A percentile compares a stretch with the other conserved stretches of the same genome.
phyloP scores from a whole-genome alignment of 371 early-diverging fungal species.

The Capniomyces stellatus region DNA sequence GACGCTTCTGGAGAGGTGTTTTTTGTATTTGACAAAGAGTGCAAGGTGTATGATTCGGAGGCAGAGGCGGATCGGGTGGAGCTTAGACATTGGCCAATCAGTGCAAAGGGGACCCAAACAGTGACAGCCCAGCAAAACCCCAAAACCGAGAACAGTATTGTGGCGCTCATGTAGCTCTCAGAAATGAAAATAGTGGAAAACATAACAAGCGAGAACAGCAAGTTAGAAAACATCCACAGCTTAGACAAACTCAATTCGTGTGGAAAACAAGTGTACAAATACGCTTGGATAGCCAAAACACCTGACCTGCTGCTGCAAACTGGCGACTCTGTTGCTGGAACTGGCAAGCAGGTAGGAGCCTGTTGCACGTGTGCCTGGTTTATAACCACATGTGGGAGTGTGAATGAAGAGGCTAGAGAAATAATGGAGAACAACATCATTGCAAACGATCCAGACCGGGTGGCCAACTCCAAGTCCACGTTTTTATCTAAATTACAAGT shows the following conservation, averaged over 20 bases:
- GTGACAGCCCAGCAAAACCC: conserved; percentile 77
- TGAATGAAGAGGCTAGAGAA: conserved; percentile 47
- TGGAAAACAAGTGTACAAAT: no score
- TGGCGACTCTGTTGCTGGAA: no score
- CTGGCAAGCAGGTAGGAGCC: no score
- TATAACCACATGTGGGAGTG: no score
- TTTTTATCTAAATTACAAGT: conserved; percentile 11
- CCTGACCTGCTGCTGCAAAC: no score
- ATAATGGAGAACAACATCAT: conserved; percentile 61
- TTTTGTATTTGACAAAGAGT: no score
- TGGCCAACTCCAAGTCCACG: conserved; percentile 42
- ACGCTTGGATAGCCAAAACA: no score
- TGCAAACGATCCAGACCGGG: conserved; percentile 69
- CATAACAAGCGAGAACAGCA: conserved; percentile 9
- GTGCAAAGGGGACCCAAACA: conserved; percentile 84
- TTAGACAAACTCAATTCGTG: conserved; percentile 5
- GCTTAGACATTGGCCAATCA: conserved; percentile 30
- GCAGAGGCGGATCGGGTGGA: background rate
- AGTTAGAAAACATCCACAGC: conserved; percentile 43
- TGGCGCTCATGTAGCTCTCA: conserved; percentile 29
- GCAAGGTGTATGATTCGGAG: no score
- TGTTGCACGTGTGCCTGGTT: no score
- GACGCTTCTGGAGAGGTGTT: no score
- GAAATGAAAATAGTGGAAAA: conserved; percentile 47
- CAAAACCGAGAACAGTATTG: conserved; percentile 44